Base-by-base conservation (phyloP, 495 filamentous ascomycete genomes). In the Beverwykella pulmonaria region DNA sequence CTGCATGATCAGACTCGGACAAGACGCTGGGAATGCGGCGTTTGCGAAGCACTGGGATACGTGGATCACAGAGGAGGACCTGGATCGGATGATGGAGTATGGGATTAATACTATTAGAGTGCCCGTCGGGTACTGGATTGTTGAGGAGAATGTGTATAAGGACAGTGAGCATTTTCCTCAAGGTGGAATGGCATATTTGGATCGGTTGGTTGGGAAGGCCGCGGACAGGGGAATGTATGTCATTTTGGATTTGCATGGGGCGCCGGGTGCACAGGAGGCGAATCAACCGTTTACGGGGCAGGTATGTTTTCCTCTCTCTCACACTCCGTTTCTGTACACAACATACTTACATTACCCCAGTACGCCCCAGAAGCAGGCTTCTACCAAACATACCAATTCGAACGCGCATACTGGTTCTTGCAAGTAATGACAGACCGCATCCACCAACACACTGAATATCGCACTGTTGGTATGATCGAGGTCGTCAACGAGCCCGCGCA, bases 201-300 rank as follows among this genome's bases (percentile, higher is more conserved):
- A 84, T 66, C 74, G 77, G 17, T 56, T 88, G 0, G 85, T 83
- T 50, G 79, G 78, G 12, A 85, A 82, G 85, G 84, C 83, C 2
- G 79, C 76, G 29, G 78, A 86, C 56, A 75, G 76, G 1, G 83
- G 83, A 0, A 61, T 88, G 46, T 88, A 87, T 70, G 81, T 89
- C 59, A 87, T 89, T 50, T 80, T 88, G 59, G 87, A 87, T 63
- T 74, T 88, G 17, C 86, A 88, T 67, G 86, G 84, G n/a, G 85
- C 82, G 0, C 86, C 87, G 0, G 86, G 83, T 15, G 82, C 83
- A 0, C 86, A 89, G 61, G 73, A 77, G 17, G 59, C 81, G 0
- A 50, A 75, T 0, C 80, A 88, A 49, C 61, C 82, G 9, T 81
- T 80, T 67, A 88, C 87, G 4, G n/a, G n/a, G n/a, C n/a, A n/a